These are phyloP conservation scores for Chaetoceros tenuissimus DNA, from an alignment of 108 stramenopile species.

Conservation along the genomic window DNA sequence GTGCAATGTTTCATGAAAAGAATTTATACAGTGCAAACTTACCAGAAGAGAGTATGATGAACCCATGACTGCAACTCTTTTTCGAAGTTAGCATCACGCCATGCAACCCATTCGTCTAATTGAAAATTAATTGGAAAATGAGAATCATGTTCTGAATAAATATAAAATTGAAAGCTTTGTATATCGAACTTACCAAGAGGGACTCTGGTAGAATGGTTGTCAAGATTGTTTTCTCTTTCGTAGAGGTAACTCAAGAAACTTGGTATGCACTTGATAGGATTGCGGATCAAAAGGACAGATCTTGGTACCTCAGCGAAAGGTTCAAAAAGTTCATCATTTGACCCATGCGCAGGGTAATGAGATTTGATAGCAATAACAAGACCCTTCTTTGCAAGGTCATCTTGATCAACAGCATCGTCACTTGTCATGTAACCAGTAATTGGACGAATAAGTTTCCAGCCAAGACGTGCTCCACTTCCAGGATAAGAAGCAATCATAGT, in stretches of 20 bases:
- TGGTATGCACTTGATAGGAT: constrained; percentile 38
- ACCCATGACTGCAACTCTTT: constrained; percentile 3
- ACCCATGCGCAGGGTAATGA: constrained; percentile 32
- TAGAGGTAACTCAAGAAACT: constrained; percentile 40
- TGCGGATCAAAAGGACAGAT: constrained; percentile 32
- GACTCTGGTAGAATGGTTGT: constrained; percentile 35
- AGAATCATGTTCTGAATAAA: too few species aligned
- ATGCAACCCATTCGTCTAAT: constrained; percentile 51
- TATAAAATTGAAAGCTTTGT: too few species aligned
- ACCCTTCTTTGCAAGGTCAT: constrained; percentile 18
- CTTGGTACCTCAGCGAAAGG: constrained; percentile 20
- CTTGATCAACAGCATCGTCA: constrained; percentile 48
- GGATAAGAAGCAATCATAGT: constrained; percentile 47
- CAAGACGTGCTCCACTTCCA: constrained; percentile 39
- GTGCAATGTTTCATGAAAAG: too few species aligned
- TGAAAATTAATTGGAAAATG: too few species aligned
- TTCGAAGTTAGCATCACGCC: constrained; percentile 35
- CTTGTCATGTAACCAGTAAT: constrained; percentile 37
- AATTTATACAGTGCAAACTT: too few species aligned
- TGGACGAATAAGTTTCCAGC: constrained; percentile 42
- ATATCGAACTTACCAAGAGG: too few species aligned
- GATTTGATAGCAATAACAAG: constrained; percentile 41
- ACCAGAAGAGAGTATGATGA: too few species aligned
- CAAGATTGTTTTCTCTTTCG: constrained; percentile 36
- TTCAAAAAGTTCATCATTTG: constrained; percentile 15